phyloP scores from a whole-genome alignment of 345 rosid species.

The Psidium guajava region DNA sequence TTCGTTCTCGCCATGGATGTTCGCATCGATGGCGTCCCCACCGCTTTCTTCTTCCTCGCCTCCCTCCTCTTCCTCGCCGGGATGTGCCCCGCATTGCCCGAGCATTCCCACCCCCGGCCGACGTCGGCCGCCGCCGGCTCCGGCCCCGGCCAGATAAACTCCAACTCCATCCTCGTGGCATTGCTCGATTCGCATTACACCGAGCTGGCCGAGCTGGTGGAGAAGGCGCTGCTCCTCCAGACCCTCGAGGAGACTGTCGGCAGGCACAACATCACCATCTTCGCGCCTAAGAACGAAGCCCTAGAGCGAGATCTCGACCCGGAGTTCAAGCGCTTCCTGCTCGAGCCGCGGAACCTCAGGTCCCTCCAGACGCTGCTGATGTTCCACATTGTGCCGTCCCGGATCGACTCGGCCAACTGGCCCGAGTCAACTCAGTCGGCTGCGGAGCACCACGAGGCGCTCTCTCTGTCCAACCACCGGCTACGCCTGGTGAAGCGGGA shows the following conservation, averaged over 20 bases:
- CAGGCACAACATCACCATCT: conserved; percentile 39
- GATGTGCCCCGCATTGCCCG: conserved; percentile 5
- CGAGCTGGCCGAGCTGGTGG: conserved; percentile 40
- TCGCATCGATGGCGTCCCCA: conserved; percentile 3
- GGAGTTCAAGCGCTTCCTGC: conserved; percentile 46
- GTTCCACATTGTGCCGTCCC: conserved; percentile 26
- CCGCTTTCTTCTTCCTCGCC: background rate
- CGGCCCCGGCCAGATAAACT: conserved; percentile 22
- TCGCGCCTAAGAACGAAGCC: conserved; percentile 41
- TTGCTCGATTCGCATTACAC: conserved; percentile 54
- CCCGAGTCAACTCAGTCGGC: background rate
- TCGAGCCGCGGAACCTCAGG: conserved; percentile 34
- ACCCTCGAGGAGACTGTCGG: conserved; percentile 36
- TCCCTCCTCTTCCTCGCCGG: conserved; percentile 1
- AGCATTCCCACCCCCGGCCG: background rate
- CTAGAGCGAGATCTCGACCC: conserved; percentile 40
- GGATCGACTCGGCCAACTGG: conserved; percentile 18
- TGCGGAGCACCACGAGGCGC: background rate
- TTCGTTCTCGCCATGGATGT: conserved; percentile 7
- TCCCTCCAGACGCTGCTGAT: conserved; percentile 34
- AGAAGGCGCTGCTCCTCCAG: conserved; percentile 43
- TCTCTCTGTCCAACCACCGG: conserved; percentile 9
- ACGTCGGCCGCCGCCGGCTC: background rate
- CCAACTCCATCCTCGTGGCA: conserved; percentile 47
- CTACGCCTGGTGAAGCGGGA: conserved; percentile 5